These are phyloP conservation scores for Aspergillus flavus DNA, from an alignment of 2,329 filamentous ascomycete genomes.

Conservation along the genomic window DNA sequence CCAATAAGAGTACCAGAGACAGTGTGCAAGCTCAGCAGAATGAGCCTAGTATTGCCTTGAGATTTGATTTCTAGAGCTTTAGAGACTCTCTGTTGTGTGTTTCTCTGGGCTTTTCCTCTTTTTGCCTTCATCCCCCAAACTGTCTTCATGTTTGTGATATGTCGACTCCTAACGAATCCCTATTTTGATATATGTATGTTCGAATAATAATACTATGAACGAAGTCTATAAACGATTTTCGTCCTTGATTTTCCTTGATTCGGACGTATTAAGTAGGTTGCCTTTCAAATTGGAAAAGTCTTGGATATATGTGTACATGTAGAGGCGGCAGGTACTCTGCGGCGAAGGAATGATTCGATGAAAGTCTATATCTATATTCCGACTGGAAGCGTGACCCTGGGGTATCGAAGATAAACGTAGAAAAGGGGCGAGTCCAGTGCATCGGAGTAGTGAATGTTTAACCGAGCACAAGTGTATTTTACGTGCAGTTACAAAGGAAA, in stretches of 20 bases:
- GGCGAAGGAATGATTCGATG: too few relatives aligned
- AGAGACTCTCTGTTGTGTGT: not conserved
- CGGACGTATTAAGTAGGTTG: not conserved
- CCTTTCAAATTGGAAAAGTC: not conserved
- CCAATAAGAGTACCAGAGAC: slow-evolving; percentile 43
- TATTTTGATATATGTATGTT: not conserved
- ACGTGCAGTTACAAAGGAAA: not conserved
- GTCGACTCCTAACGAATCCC: not conserved
- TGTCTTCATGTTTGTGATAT: not conserved
- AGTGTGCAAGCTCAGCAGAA: slow-evolving; percentile 49
- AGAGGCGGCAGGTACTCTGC: not conserved
- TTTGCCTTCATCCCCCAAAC: not conserved
- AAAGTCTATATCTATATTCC: slow-evolving; percentile 2
- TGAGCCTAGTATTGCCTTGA: slow-evolving; percentile 83
- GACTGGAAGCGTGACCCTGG: not conserved
- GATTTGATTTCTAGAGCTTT: slow-evolving; percentile 77
- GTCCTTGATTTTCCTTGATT: not conserved
- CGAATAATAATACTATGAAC: not conserved
- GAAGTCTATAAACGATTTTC: not conserved
- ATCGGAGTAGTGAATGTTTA: not conserved
- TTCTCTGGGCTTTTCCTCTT: not conserved
- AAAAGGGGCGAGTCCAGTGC: not conserved
- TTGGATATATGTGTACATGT: slow-evolving; percentile 11
- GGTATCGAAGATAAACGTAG: slow-evolving; percentile 6
- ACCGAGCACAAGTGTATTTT: not conserved